phyloP scores from a whole-genome alignment of 2,329 filamentous ascomycete species.

The Aspergillaceae sp. region DNA sequence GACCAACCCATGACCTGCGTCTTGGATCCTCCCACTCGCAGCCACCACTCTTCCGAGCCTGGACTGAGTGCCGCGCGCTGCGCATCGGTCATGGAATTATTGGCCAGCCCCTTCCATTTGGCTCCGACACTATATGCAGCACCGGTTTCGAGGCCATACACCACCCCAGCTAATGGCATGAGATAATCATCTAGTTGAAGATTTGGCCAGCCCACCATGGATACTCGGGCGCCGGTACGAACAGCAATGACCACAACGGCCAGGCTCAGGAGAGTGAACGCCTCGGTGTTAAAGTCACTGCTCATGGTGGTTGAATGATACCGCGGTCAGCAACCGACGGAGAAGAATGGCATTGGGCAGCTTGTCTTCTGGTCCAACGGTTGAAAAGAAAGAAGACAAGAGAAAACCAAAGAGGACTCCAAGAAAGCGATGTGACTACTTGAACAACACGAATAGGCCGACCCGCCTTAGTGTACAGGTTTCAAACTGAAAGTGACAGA shows the following conservation, averaged over 20 bases:
- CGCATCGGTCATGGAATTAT: slow-evolving; percentile 49
- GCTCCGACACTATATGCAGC: slow-evolving; percentile 44
- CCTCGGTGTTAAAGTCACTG: slow-evolving; percentile 36
- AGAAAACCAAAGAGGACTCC: not conserved
- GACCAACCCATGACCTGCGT: slow-evolving; percentile 48
- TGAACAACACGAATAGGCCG: not conserved
- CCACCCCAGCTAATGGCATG: slow-evolving; percentile 45
- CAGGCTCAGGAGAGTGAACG: slow-evolving; percentile 44
- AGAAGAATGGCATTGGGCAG: no score
- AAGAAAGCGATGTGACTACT: not conserved
- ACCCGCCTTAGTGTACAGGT: not conserved
- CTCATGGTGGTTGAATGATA: slow-evolving; percentile 2
- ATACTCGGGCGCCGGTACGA: slow-evolving; percentile 44
- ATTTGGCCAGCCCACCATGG: slow-evolving; percentile 40
- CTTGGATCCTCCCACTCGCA: slow-evolving; percentile 47
- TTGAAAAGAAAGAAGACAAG: no score
- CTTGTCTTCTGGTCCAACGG: no score
- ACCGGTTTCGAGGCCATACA: slow-evolving; percentile 45
- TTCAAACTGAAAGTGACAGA: not conserved
- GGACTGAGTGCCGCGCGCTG: slow-evolving; percentile 40
- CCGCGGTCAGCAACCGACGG: not conserved
- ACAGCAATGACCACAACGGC: slow-evolving; percentile 44
- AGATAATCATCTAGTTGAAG: slow-evolving; percentile 53
- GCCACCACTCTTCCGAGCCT: slow-evolving; percentile 38
- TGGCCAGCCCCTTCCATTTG: slow-evolving; percentile 45